Evolutionary conservation across 2,329 filamentous ascomycete species (phyloP).

Genomic region (Onygenales sp.): DNA sequence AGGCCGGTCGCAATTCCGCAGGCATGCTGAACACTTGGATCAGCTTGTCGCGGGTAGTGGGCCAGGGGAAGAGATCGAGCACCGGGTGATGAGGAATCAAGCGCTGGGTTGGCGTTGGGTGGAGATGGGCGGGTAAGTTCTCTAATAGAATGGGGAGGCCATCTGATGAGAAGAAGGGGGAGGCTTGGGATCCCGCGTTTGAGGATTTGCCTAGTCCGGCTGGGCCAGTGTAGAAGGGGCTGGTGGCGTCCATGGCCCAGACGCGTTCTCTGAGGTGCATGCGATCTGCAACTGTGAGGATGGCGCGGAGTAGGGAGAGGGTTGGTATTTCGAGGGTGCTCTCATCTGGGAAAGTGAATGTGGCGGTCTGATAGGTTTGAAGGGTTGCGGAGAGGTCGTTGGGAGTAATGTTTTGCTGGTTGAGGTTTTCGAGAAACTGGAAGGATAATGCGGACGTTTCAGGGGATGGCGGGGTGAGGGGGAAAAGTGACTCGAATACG

Average conservation of each 20-base stretch:
- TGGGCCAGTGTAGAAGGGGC: constrained; percentile 35
- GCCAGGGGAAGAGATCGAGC: constrained; percentile 51
- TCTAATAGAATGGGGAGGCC: constrained; percentile 11
- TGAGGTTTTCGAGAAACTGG: constrained; percentile 9
- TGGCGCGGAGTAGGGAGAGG: constrained; percentile 39
- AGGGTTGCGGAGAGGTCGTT: constrained; percentile 12
- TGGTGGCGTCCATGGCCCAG: constrained; percentile 40
- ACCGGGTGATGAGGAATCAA: constrained; percentile 47
- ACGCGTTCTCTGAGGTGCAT: constrained; percentile 34
- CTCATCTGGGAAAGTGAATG: constrained; percentile 36
- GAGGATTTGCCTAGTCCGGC: background rate
- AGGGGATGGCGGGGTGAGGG: background rate
- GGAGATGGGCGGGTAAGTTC: constrained; percentile 39
- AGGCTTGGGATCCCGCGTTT: background rate
- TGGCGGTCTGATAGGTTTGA: constrained; percentile 14
- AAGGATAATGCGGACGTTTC: constrained; percentile 6
- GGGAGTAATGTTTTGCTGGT: constrained; percentile 2
- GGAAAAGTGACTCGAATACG: background rate
- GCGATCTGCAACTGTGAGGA: constrained; percentile 39
- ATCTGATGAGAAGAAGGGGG: constrained; percentile 1
- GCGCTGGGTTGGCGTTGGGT: constrained; percentile 42
- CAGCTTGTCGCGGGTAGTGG: constrained; percentile 42
- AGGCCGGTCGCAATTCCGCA: constrained; percentile 37
- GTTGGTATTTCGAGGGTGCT: constrained; percentile 41
- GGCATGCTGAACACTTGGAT: constrained; percentile 45